phyloP scores from a whole-genome alignment of 495 filamentous ascomycete genomes.

The Pseudomonodictys pantanalensis region DNA sequence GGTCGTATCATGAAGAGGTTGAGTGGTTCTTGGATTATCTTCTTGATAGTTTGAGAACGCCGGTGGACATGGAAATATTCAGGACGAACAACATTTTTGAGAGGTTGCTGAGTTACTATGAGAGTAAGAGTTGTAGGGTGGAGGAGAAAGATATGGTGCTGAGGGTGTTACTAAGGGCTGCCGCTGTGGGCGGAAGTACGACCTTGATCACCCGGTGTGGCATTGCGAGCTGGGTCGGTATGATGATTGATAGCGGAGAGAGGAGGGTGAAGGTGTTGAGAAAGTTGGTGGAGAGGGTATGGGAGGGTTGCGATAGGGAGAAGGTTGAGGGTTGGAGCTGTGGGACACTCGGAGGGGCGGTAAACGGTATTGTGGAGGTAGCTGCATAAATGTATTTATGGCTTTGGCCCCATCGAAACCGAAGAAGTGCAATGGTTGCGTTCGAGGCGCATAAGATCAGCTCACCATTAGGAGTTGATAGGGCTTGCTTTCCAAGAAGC shows the following conservation, averaged over 20 bases:
- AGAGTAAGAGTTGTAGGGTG: conserved; percentile 59
- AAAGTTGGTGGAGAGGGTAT: conserved; percentile 59
- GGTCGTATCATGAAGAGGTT: conserved; percentile 70
- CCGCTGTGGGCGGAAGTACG: conserved; percentile 74
- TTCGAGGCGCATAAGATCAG: too few species aligned
- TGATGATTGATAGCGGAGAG: conserved; percentile 44
- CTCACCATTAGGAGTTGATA: too few species aligned
- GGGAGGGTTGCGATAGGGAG: conserved; percentile 66
- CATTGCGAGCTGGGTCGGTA: conserved; percentile 74
- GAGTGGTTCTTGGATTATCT: conserved; percentile 80
- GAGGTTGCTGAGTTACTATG: conserved; percentile 67
- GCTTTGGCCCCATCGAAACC: too few species aligned
- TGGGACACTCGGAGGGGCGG: neutral
- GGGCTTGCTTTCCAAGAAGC: too few species aligned
- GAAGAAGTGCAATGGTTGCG: too few species aligned
- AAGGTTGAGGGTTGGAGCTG: conserved; percentile 67
- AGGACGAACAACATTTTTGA: conserved; percentile 77
- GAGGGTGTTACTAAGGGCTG: conserved; percentile 66
- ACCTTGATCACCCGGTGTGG: conserved; percentile 83
- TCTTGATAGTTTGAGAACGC: conserved; percentile 62
- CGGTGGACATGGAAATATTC: conserved; percentile 76
- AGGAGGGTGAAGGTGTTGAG: conserved; percentile 55
- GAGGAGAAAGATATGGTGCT: conserved; percentile 65
- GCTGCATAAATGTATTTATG: too few species aligned
- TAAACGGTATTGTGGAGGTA: conserved; percentile 5